A percentile compares a stretch with the other conserved stretches of the same genome.
Conservation (phyloP, 2,329 filamentous ascomycete species). For the Xylariaceae sp. region DNA sequence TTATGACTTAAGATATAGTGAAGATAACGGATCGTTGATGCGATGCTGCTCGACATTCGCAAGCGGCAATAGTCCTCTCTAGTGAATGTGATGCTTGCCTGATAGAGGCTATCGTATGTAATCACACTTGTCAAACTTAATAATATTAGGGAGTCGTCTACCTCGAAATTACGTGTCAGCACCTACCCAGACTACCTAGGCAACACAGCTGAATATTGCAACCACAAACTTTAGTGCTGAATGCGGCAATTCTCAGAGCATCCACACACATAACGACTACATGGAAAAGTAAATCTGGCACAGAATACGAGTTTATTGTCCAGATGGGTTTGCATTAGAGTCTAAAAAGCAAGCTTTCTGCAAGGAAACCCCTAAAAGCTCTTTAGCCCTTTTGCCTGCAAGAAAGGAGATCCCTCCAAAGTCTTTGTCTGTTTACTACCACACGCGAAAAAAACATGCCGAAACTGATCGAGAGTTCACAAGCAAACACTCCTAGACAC, state of each 20-base stretch:
- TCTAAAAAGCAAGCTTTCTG: slow-evolving; percentile 60
- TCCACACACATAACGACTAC: neutral
- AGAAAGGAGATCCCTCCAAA: slow-evolving; percentile 44
- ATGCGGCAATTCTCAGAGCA: neutral
- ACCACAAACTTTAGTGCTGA: neutral
- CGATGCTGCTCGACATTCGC: too few species aligned
- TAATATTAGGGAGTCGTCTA: too few species aligned
- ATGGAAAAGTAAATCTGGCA: slow-evolving; percentile 10
- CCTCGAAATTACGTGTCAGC: too few species aligned
- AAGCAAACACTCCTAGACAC: slow-evolving; percentile 70
- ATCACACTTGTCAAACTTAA: too few species aligned
- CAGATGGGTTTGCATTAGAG: slow-evolving; percentile 63
- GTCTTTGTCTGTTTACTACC: slow-evolving; percentile 51
- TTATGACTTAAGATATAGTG: too few species aligned
- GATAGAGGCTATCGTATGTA: too few species aligned
- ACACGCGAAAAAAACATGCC: slow-evolving; percentile 58
- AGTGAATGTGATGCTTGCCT: too few species aligned
- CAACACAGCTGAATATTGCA: too few species aligned
- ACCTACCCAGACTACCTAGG: too few species aligned
- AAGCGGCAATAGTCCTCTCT: too few species aligned
- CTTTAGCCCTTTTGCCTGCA: slow-evolving; percentile 46
- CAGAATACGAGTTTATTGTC: slow-evolving; percentile 58
- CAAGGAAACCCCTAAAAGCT: slow-evolving; percentile 56
- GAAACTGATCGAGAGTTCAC: slow-evolving; percentile 56
- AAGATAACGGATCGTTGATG: too few species aligned